Evolutionary conservation across 257 asterid genomes (phyloP).

Genomic region (Anisodus acutangulus): DNA sequence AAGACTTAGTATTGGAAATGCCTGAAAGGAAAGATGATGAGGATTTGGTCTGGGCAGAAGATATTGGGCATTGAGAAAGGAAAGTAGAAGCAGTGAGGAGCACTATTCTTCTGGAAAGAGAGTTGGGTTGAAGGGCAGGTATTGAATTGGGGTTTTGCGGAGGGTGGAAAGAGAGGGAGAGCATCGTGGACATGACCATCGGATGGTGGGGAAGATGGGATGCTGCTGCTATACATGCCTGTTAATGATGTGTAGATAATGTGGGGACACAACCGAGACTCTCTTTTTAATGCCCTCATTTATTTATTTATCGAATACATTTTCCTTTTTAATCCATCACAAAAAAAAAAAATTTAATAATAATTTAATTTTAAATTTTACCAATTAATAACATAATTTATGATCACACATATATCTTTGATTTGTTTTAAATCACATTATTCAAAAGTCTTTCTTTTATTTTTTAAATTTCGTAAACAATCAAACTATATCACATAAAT

Average conservation of each 20-base stretch:
- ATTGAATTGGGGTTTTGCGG: conserved; percentile 29
- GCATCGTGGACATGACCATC: conserved; percentile 47
- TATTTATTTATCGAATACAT: too few species aligned
- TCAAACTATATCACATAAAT: too few species aligned
- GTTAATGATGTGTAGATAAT: conserved; percentile 32
- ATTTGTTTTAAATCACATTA: too few species aligned
- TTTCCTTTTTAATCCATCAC: too few species aligned
- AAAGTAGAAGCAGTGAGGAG: conserved; percentile 45
- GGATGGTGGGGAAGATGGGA: conserved; percentile 31
- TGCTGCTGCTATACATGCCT: conserved; percentile 26
- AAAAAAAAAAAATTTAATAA: too few species aligned
- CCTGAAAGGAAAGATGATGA: conserved; percentile 64
- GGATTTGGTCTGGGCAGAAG: conserved; percentile 46
- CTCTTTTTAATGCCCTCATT: too few species aligned
- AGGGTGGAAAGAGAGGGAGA: conserved; percentile 45
- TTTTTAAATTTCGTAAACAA: too few species aligned
- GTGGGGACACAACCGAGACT: conserved; percentile 31
- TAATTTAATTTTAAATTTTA: too few species aligned
- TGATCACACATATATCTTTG: too few species aligned
- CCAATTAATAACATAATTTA: too few species aligned
- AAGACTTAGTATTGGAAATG: conserved; percentile 79
- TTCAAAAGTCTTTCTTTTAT: too few species aligned
- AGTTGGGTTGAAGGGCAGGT: conserved; percentile 24
- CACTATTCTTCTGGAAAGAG: conserved; percentile 53
- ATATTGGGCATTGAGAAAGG: conserved; percentile 41